A percentile compares a stretch with the other conserved stretches of the same genome.
Evolutionary conservation across 2,329 filamentous ascomycete species (phyloP).

Genomic region (Pyrenophora tritici-repentis): DNA sequence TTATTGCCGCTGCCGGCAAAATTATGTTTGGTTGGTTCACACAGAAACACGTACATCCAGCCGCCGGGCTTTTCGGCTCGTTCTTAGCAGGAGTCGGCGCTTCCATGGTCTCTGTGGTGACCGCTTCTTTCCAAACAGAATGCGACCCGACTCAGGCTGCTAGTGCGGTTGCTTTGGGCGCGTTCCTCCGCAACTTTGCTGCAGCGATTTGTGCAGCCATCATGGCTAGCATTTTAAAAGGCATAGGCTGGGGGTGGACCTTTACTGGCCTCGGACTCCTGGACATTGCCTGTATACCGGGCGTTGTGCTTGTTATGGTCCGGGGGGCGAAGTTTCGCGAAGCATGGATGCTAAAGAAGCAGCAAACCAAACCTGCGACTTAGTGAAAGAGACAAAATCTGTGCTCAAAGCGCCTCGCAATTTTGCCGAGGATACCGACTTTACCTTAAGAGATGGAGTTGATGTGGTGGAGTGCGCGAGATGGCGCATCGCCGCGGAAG

Average conservation of each 20-base stretch:
- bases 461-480: neutral
- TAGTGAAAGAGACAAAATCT: no score
- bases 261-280: slow-evolving; percentile 49
- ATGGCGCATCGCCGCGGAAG: slow-evolving; percentile 3
- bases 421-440: no score
- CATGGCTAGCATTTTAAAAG: slow-evolving; percentile 40
- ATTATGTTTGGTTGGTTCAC: slow-evolving; percentile 52
- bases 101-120: slow-evolving; percentile 50
- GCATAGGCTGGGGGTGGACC: slow-evolving; percentile 49
- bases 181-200: slow-evolving; percentile 49
- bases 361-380: neutral
- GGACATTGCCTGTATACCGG: slow-evolving; percentile 36
- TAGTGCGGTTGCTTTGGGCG: slow-evolving; percentile 49
- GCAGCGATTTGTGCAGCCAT: slow-evolving; percentile 49
- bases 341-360: slow-evolving; percentile 22
- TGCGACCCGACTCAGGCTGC: slow-evolving; percentile 49
- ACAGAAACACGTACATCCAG: slow-evolving; percentile 27
- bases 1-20: slow-evolving; percentile 46
- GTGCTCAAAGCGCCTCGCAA: no score
- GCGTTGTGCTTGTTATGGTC: slow-evolving; percentile 27
- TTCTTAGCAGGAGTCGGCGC: slow-evolving; percentile 48
- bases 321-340: slow-evolving; percentile 30
- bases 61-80: slow-evolving; percentile 20
- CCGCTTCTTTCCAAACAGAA: slow-evolving; percentile 51
- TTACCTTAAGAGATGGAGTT: neutral